Percentiles rank a stretch among this genome's conserved stretches.
phyloP scores from a whole-genome alignment of 2,329 filamentous ascomycete species.

The Malbranchea zuffiana region DNA sequence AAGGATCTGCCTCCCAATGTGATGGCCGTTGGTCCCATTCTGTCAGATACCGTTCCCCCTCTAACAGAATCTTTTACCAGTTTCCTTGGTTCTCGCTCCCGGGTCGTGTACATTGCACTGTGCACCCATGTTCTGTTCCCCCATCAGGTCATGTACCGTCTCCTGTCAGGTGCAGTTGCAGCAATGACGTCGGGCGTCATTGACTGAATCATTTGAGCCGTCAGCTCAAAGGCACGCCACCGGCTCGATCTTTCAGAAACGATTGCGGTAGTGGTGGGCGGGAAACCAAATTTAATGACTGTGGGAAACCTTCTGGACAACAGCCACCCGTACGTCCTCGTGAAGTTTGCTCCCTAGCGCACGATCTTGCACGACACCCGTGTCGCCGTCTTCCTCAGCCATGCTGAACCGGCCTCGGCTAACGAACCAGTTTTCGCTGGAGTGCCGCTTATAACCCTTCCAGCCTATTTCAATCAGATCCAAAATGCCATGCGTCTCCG shows the following conservation, averaged over 20 bases:
- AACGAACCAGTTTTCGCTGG: slow-evolving; percentile 36
- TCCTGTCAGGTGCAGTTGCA: too few relatives aligned
- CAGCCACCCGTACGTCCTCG: slow-evolving; percentile 24
- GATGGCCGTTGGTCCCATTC: slow-evolving; percentile 32
- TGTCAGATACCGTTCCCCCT: slow-evolving; percentile 27
- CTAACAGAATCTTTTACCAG: slow-evolving; percentile 19
- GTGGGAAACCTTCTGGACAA: not conserved
- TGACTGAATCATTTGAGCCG: too few relatives aligned
- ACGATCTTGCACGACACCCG: slow-evolving; percentile 29
- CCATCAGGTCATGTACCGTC: too few relatives aligned
- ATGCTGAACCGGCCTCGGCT: slow-evolving; percentile 34
- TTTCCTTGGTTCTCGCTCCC: slow-evolving; percentile 26
- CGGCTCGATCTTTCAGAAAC: too few relatives aligned
- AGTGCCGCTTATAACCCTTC: slow-evolving; percentile 27
- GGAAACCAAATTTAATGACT: too few relatives aligned
- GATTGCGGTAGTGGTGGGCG: too few relatives aligned
- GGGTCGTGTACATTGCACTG: slow-evolving; percentile 33
- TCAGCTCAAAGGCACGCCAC: too few relatives aligned
- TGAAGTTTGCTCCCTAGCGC: slow-evolving; percentile 33
- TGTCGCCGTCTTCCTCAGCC: slow-evolving; percentile 32
- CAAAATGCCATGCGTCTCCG: slow-evolving; percentile 29
- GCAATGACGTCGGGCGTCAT: too few relatives aligned
- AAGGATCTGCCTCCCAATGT: slow-evolving; percentile 35
- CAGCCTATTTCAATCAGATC: slow-evolving; percentile 36
- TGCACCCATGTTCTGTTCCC: slow-evolving; percentile 34